Evolutionary conservation across 1,284 basidiomycete genomes (phyloP).

Genomic region (Ustilago sp.): DNA sequence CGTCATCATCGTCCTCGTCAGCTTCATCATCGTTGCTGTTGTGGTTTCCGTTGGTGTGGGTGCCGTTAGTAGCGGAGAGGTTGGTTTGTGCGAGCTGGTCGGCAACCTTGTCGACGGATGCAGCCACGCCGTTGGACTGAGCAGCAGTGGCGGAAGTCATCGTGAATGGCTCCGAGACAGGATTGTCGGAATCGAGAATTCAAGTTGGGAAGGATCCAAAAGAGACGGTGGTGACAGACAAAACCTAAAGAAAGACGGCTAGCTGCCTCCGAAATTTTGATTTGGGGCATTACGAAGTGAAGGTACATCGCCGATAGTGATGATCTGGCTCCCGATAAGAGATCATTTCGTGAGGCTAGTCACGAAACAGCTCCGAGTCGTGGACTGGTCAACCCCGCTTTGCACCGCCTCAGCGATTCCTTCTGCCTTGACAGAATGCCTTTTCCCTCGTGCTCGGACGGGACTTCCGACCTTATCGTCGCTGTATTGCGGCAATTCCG

Average conservation of each 20-base stretch:
- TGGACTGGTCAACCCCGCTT: conserved; percentile 8
- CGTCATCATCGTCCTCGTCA: conserved; percentile 57
- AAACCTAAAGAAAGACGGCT: not conserved
- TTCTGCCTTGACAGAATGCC: not conserved
- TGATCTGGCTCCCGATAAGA: too few relatives aligned
- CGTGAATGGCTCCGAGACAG: not conserved
- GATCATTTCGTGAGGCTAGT: too few relatives aligned
- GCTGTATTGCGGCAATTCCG: not conserved
- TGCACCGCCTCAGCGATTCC: not conserved
- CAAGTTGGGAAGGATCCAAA: not conserved
- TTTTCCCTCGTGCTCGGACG: not conserved
- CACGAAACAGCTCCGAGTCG: too few relatives aligned
- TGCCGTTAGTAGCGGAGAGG: conserved; percentile 35
- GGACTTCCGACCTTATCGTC: not conserved
- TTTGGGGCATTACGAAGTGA: too few relatives aligned
- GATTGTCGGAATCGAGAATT: not conserved
- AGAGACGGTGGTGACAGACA: not conserved
- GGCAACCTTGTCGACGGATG: conserved; percentile 39
- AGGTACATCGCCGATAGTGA: too few relatives aligned
- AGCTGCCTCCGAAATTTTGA: too few relatives aligned
- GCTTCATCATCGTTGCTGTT: conserved; percentile 41
- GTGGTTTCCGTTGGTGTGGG: conserved; percentile 26
- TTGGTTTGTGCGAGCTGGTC: conserved; percentile 45
- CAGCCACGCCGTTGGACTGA: conserved; percentile 25
- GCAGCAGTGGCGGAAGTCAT: conserved; percentile 32